phyloP scores from a whole-genome alignment of 495 filamentous ascomycete species.

The Cryomyces minteri region DNA sequence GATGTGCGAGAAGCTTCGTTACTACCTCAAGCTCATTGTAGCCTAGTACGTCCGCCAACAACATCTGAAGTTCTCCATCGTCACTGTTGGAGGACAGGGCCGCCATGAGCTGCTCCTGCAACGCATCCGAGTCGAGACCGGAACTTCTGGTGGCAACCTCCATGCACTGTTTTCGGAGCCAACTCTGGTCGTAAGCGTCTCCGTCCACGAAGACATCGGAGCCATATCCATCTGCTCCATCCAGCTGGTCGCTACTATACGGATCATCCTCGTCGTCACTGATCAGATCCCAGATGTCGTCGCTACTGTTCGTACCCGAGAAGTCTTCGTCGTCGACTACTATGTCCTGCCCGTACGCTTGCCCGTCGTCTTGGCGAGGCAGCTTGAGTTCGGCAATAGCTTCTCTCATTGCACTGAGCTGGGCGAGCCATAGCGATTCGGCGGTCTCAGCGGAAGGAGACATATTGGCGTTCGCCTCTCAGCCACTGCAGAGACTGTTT shows the following conservation, averaged over 20 bases:
- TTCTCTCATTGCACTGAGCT: constrained; percentile 51
- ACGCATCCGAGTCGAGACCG: constrained; percentile 39
- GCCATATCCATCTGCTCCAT: constrained; percentile 20
- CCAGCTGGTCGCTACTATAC: constrained; percentile 30
- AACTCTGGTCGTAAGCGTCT: constrained; percentile 24
- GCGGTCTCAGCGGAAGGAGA: constrained; percentile 14
- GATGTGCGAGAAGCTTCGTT: constrained; percentile 59
- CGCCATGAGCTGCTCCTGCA: constrained; percentile 54
- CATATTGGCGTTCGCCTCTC: constrained; percentile 7
- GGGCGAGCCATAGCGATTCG: constrained; percentile 51
- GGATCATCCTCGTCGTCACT: constrained; percentile 48
- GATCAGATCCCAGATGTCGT: constrained; percentile 84
- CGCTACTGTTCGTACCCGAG: constrained; percentile 39
- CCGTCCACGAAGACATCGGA: constrained; percentile 17
- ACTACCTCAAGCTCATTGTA: constrained; percentile 85
- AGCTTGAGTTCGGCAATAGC: constrained; percentile 53
- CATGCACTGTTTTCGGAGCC: constrained; percentile 50
- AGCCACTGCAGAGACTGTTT: background rate
- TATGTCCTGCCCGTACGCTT: constrained; percentile 36
- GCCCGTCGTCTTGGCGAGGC: constrained; percentile 23
- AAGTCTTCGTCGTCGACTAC: constrained; percentile 38
- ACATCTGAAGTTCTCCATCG: constrained; percentile 76
- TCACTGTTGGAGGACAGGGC: constrained; percentile 40
- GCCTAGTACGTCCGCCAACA: constrained; percentile 77
- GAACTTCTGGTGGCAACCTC: constrained; percentile 37